phyloP scores from a whole-genome alignment of 2,329 filamentous ascomycete genomes.

The Elsinoe perseae region DNA sequence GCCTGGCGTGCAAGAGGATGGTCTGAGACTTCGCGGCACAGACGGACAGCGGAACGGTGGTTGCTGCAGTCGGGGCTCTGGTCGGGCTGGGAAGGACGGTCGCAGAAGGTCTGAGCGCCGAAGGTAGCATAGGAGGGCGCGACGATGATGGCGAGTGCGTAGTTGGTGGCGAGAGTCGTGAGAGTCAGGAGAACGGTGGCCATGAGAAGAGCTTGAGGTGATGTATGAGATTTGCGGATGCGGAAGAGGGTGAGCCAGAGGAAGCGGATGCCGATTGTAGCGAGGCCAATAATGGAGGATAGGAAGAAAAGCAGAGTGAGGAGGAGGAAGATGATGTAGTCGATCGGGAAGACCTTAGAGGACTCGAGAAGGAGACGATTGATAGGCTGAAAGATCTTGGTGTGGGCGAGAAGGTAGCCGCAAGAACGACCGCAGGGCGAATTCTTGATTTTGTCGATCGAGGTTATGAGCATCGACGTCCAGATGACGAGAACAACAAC shows the following conservation, averaged over 20 bases:
- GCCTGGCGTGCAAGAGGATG: slow-evolving; percentile 66
- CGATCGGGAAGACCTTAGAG: slow-evolving; percentile 77
- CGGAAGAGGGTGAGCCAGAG: slow-evolving; percentile 91
- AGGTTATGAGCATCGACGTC: slow-evolving; percentile 89
- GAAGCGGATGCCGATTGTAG: slow-evolving; percentile 85
- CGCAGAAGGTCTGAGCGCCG: slow-evolving; percentile 90
- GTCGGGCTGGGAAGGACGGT: slow-evolving; percentile 56
- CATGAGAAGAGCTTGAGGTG: slow-evolving; percentile 83
- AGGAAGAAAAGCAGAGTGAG: slow-evolving; percentile 82
- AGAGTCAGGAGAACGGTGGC: slow-evolving; percentile 85
- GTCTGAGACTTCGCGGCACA: slow-evolving; percentile 70
- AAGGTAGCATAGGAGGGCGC: slow-evolving; percentile 93
- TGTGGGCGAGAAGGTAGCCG: slow-evolving; percentile 80
- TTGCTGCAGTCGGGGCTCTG: slow-evolving; percentile 67
- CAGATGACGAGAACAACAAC: slow-evolving; percentile 68
- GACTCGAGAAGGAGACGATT: slow-evolving; percentile 83
- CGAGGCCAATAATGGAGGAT: slow-evolving; percentile 78
- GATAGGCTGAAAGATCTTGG: slow-evolving; percentile 90
- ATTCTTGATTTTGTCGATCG: slow-evolving; percentile 93
- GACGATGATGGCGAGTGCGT: slow-evolving; percentile 84
- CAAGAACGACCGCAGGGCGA: slow-evolving; percentile 85
- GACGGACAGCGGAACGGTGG: slow-evolving; percentile 62
- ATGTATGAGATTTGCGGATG: slow-evolving; percentile 80
- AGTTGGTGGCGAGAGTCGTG: slow-evolving; percentile 86
- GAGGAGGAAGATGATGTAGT: slow-evolving; percentile 83